phyloP scores from a whole-genome alignment of 106 monocot species.

The Chionographis japonica region DNA sequence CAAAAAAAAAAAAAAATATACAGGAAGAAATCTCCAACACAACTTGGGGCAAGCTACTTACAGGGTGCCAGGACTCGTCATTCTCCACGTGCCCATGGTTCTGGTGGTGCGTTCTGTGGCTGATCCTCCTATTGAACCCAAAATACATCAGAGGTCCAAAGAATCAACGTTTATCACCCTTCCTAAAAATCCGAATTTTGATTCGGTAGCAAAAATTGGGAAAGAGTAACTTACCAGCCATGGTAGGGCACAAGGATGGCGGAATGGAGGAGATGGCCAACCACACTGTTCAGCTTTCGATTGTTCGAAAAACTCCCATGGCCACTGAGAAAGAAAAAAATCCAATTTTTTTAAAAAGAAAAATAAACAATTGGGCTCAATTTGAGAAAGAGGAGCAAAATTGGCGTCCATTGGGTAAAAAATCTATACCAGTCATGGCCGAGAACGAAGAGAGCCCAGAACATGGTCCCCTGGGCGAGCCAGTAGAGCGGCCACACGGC shows the following conservation, averaged over 20 bases:
- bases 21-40: background rate
- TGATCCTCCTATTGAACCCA: conserved; percentile 59
- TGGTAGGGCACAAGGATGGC: conserved; percentile 92
- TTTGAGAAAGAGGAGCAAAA: background rate
- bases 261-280: conserved; percentile 84
- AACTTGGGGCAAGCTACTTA: conserved; percentile 16
- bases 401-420: background rate
- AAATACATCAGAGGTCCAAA: background rate
- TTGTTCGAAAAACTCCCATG: conserved; percentile 87
- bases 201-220: background rate
- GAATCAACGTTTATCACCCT: no score
- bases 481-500: conserved; percentile 66
- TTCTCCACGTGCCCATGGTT: conserved; percentile 80
- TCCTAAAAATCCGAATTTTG: background rate
- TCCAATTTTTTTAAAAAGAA: background rate
- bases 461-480: conserved; percentile 88
- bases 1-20: background rate
- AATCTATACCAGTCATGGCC: conserved; percentile 80
- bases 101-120: conserved; percentile 77
- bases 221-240: conserved; percentile 43
- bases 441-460: conserved; percentile 92
- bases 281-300: conserved; percentile 73
- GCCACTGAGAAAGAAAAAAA: conserved; percentile 44
- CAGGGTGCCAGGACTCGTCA: conserved; percentile 92
- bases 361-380: background rate